Conservation (phyloP, 106 monocot genomes). For the Phalaenopsis aphrodite region DNA sequence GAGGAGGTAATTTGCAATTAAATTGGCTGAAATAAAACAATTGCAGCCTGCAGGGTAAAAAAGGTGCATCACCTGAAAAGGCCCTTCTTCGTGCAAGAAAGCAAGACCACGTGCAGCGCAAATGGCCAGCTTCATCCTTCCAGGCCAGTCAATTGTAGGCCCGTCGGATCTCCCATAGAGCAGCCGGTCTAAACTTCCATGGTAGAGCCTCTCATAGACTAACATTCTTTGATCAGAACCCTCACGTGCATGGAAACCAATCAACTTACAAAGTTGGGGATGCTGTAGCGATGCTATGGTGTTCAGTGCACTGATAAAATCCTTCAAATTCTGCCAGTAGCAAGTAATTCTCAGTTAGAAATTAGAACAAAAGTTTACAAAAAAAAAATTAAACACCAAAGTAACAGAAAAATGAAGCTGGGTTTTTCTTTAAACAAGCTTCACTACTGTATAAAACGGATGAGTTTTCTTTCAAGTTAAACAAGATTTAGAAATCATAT, state of each 20-base stretch:
- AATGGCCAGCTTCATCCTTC: constrained; percentile 73
- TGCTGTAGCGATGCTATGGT: constrained; percentile 67
- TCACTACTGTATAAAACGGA: too few species aligned
- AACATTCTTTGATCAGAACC: constrained; percentile 75
- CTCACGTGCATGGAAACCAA: constrained; percentile 80
- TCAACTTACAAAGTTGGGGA: constrained; percentile 77
- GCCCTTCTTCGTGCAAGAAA: constrained; percentile 95
- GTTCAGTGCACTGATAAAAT: constrained; percentile 69
- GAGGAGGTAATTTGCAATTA: too few species aligned
- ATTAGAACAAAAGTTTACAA: too few species aligned
- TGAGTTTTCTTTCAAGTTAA: too few species aligned
- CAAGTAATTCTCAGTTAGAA: not conserved
- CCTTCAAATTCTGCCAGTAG: constrained; percentile 57
- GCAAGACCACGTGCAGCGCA: constrained; percentile 79
- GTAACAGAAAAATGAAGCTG: too few species aligned
- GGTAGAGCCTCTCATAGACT: constrained; percentile 73
- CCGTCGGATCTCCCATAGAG: constrained; percentile 73
- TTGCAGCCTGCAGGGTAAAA: too few species aligned
- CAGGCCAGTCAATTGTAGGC: constrained; percentile 75
- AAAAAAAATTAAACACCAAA: too few species aligned
- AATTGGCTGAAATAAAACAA: too few species aligned
- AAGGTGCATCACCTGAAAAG: constrained; percentile 62
- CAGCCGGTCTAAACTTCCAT: constrained; percentile 81
- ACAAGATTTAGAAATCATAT: too few species aligned
- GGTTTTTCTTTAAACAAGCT: not conserved